A percentile compares a stretch with the other conserved stretches of the same genome.
These are phyloP conservation scores for Sugiyamaella floridensis DNA, from an alignment of 805 yeast genomes.

Conservation along the genomic window DNA sequence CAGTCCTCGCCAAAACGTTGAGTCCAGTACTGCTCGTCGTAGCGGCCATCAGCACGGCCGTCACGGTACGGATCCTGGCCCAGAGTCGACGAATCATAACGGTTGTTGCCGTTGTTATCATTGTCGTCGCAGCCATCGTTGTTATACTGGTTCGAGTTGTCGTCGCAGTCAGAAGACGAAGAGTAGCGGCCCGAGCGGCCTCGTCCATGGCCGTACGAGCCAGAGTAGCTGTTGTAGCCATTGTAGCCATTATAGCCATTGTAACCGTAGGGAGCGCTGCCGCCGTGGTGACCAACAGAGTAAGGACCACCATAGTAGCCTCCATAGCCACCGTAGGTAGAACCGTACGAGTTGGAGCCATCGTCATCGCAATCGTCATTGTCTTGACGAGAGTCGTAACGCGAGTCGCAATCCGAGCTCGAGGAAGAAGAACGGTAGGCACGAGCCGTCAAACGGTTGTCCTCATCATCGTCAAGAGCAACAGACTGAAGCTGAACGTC, in stretches of 20 bases:
- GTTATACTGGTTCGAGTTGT: not conserved
- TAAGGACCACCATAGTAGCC: constrained; percentile 1
- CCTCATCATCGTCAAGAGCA: not conserved
- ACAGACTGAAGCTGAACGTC: constrained; percentile 2
- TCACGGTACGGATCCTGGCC: not conserved
- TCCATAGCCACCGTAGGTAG: constrained; percentile 2
- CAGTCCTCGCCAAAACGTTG: not conserved
- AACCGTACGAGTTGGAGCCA: constrained; percentile 2
- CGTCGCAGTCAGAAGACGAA: not conserved
- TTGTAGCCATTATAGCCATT: constrained; percentile 1
- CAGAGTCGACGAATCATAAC: not conserved
- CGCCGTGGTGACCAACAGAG: not conserved
- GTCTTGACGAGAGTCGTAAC: not conserved
- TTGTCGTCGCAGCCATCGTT: not conserved
- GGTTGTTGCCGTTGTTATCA: too few relatives aligned
- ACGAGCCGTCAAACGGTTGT: not conserved
- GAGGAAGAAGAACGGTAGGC: not conserved
- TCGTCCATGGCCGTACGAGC: not conserved
- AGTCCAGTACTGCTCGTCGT: not conserved
- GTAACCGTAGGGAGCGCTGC: not conserved
- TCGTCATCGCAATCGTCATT: not conserved
- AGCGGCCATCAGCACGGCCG: constrained; percentile 1
- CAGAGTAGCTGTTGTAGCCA: constrained; percentile 3
- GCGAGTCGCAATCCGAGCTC: not conserved
- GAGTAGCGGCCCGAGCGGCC: not conserved